Percentiles rank a stretch among this genome's conserved stretches.
Conservation (phyloP, 192 early-diverging fungal species). For the Coemansia sp. region DNA sequence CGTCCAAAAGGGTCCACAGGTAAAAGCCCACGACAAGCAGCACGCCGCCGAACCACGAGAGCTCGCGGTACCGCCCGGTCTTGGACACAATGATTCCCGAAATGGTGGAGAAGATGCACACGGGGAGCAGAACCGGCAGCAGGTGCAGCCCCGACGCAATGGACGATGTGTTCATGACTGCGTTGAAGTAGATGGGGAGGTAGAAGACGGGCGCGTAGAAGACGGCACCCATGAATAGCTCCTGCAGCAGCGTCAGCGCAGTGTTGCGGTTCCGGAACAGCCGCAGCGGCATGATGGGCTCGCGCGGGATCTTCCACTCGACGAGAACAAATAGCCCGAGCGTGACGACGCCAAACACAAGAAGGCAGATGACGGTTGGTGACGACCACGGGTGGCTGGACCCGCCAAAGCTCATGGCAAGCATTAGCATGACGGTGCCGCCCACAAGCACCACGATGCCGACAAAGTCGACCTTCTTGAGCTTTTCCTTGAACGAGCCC, state of each 20-base stretch:
- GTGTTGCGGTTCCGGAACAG: constrained; percentile 59
- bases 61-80: constrained; percentile 61
- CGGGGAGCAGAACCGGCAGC: constrained; percentile 71
- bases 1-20: constrained; percentile 58
- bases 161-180: constrained; percentile 69
- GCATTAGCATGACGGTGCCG: constrained; percentile 62
- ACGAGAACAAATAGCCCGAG: constrained; percentile 54
- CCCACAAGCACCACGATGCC: constrained; percentile 59
- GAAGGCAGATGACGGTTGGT: constrained; percentile 59
- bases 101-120: constrained; percentile 63
- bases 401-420: constrained; percentile 77
- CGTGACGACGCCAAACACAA: constrained; percentile 54
- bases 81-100: constrained; percentile 63
- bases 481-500: constrained; percentile 49
- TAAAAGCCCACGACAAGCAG: constrained; percentile 62
- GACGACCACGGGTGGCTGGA: constrained; percentile 67
- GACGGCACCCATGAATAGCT: constrained; percentile 28
- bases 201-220: constrained; percentile 63
- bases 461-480: constrained; percentile 63
- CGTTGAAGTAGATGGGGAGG: constrained; percentile 63
- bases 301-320: constrained; percentile 57
- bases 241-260: constrained; percentile 17
- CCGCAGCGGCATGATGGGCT: constrained; percentile 65
- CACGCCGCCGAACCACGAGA: constrained; percentile 61
- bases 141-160: constrained; percentile 69